These are phyloP conservation scores for Prunus mongolica DNA, from an alignment of 306 rosid species.

Conservation along the genomic window DNA sequence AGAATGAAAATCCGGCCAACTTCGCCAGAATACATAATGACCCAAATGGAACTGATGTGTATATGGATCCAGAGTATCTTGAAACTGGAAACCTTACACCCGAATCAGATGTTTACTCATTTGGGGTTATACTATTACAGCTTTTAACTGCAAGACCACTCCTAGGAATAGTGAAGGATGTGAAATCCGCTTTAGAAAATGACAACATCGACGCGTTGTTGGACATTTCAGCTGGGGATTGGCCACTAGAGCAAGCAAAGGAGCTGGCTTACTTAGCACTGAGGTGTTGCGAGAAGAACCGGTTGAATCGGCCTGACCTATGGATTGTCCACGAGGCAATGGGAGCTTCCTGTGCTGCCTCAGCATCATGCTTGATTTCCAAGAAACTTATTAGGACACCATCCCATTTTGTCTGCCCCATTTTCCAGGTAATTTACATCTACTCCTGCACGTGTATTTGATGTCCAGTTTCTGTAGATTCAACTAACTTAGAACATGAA, in stretches of 20 bases:
- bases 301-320: conserved; percentile 59
- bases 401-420: conserved; percentile 93
- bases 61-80: conserved; percentile 73
- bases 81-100: conserved; percentile 56
- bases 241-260: conserved; percentile 69
- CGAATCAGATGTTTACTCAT: conserved; percentile 80
- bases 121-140: conserved; percentile 65
- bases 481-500: not conserved
- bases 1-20: conserved; percentile 36
- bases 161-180: conserved; percentile 54
- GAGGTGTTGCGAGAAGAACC: conserved; percentile 60
- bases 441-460: not conserved
- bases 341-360: conserved; percentile 47
- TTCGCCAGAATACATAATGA: conserved; percentile 18
- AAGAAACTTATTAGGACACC: conserved; percentile 70
- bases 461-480: not conserved
- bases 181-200: conserved; percentile 65
- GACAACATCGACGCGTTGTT: conserved; percentile 47
- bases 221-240: conserved; percentile 89
- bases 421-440: conserved; percentile 65
- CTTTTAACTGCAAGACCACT: conserved; percentile 66
- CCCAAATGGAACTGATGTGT: conserved; percentile 32
- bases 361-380: conserved; percentile 32
- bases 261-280: conserved; percentile 67
- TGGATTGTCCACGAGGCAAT: conserved; percentile 70